Evolutionary conservation across 2,329 filamentous ascomycete species (phyloP).

Genomic region (Clonostachys rhizophaga): DNA sequence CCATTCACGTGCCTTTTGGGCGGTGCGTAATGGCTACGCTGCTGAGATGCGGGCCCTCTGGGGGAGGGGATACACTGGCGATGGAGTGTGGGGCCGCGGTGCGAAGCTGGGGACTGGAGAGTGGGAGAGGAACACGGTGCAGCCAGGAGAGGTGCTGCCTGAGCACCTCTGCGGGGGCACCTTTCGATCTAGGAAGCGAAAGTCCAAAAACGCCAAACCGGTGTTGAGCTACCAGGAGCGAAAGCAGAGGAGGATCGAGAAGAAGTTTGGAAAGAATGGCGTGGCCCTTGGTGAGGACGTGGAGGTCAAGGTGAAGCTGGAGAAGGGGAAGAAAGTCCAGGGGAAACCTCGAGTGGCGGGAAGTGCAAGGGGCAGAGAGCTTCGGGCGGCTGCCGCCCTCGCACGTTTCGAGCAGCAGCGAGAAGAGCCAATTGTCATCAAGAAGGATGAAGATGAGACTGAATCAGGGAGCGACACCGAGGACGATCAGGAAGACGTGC

Average conservation of each 20-base stretch:
- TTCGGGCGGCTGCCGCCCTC: slow-evolving; percentile 72
- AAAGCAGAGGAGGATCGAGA: slow-evolving; percentile 67
- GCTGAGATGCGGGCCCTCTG: slow-evolving; percentile 68
- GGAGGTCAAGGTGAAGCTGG: slow-evolving; percentile 57
- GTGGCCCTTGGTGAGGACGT: slow-evolving; percentile 66
- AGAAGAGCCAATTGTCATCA: slow-evolving; percentile 31
- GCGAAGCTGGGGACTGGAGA: slow-evolving; percentile 54
- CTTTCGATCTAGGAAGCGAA: slow-evolving; percentile 57
- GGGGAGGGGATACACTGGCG: slow-evolving; percentile 67
- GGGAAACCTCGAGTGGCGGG: slow-evolving; percentile 70
- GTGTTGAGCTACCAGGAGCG: slow-evolving; percentile 64
- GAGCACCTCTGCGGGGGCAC: slow-evolving; percentile 80
- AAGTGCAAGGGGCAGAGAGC: slow-evolving; percentile 69
- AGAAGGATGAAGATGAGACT: slow-evolving; percentile 23
- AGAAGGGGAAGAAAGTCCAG: slow-evolving; percentile 57
- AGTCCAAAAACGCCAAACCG: slow-evolving; percentile 43
- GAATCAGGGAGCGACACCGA: background rate
- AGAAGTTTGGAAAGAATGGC: slow-evolving; percentile 72
- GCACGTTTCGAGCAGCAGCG: slow-evolving; percentile 63
- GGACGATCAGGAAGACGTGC: background rate
- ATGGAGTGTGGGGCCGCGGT: slow-evolving; percentile 79
- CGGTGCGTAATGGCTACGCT: slow-evolving; percentile 69
- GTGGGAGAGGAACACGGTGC: slow-evolving; percentile 49
- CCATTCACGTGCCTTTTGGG: slow-evolving; percentile 77
- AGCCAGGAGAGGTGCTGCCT: slow-evolving; percentile 52